phyloP scores from a whole-genome alignment of 2,329 filamentous ascomycete genomes.

The Xylaria sp. region DNA sequence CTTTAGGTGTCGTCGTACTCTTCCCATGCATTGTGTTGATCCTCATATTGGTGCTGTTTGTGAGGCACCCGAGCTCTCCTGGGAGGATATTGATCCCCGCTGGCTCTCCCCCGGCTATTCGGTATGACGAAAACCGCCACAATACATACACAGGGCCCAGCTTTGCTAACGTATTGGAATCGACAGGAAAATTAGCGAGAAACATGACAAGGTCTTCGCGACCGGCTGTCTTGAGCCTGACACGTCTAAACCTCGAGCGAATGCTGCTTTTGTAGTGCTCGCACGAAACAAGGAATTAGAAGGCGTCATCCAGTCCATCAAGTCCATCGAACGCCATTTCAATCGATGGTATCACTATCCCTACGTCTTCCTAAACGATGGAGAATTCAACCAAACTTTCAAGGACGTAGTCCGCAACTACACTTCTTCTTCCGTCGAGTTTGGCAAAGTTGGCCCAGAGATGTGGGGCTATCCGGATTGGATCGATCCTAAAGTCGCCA shows the following conservation, averaged over 20 bases:
- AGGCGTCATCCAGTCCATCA: slow-evolving; percentile 94
- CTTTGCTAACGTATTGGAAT: slow-evolving; percentile 28
- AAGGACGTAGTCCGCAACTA: slow-evolving; percentile 89
- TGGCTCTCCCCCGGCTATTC: slow-evolving; percentile 87
- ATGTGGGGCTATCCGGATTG: slow-evolving; percentile 99
- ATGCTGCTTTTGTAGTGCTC: slow-evolving; percentile 94
- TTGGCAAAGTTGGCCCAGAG: slow-evolving; percentile 87
- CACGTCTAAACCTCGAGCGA: slow-evolving; percentile 82
- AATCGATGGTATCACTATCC: slow-evolving; percentile 99
- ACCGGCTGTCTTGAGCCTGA: slow-evolving; percentile 88
- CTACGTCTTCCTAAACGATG: slow-evolving; percentile 98
- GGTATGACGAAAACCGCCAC: slow-evolving; percentile 67
- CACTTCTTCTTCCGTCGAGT: slow-evolving; percentile 88
- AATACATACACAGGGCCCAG: slow-evolving; percentile 28
- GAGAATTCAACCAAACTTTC: slow-evolving; percentile 95
- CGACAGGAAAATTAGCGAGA: slow-evolving; percentile 91
- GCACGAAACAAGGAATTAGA: slow-evolving; percentile 96
- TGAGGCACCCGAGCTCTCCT: slow-evolving; percentile 85
- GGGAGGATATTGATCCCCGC: slow-evolving; percentile 88
- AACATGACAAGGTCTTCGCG: slow-evolving; percentile 96
- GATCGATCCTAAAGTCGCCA: slow-evolving; percentile 92
- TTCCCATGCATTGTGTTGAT: slow-evolving; percentile 93
- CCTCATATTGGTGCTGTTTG: slow-evolving; percentile 88
- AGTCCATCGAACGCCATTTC: slow-evolving; percentile 98
- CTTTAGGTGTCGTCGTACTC: slow-evolving; percentile 89